These are phyloP conservation scores for Chlorella vulgaris DNA, from an alignment of 139 green algal species.

Conservation along the genomic window DNA sequence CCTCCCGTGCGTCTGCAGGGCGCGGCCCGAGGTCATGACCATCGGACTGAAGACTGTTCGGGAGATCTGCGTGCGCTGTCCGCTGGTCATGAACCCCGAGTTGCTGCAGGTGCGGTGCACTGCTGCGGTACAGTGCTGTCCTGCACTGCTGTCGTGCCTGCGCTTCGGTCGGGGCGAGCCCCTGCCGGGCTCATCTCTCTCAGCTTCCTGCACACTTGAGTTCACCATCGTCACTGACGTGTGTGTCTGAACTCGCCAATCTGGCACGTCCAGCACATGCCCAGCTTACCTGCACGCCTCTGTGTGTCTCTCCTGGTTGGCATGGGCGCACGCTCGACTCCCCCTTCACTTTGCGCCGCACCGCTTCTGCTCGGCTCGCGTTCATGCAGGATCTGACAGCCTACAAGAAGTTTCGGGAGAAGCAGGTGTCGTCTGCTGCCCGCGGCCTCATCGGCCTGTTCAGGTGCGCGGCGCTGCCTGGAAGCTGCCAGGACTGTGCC, in stretches of 20 bases:
- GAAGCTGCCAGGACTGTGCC: neutral
- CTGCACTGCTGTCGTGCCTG: no score
- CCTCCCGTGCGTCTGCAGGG: conserved; percentile 23
- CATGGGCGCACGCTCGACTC: neutral
- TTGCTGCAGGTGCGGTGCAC: conserved; percentile 80
- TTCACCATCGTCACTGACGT: no score
- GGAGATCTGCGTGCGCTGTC: conserved; percentile 86
- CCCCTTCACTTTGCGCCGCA: no score
- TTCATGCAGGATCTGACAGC: conserved; percentile 75
- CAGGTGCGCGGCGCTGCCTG: conserved; percentile 34
- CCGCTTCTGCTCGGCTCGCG: no score
- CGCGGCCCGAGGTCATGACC: conserved; percentile 78
- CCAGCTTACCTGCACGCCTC: no score
- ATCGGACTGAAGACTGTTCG: conserved; percentile 92
- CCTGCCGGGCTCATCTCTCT: no score
- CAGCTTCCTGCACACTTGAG: no score
- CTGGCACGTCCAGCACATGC: no score
- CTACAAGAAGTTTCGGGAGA: conserved; percentile 92
- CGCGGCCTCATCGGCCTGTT: conserved; percentile 86
- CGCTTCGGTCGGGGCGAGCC: no score
- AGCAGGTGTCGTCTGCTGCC: conserved; percentile 83
- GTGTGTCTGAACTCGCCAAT: no score
- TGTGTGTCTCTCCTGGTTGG: no score
- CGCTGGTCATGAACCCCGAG: conserved; percentile 89
- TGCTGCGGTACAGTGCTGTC: no score